Base-by-base conservation (phyloP, 768 basidiomycete species). In the Gautieria morchelliformis region DNA sequence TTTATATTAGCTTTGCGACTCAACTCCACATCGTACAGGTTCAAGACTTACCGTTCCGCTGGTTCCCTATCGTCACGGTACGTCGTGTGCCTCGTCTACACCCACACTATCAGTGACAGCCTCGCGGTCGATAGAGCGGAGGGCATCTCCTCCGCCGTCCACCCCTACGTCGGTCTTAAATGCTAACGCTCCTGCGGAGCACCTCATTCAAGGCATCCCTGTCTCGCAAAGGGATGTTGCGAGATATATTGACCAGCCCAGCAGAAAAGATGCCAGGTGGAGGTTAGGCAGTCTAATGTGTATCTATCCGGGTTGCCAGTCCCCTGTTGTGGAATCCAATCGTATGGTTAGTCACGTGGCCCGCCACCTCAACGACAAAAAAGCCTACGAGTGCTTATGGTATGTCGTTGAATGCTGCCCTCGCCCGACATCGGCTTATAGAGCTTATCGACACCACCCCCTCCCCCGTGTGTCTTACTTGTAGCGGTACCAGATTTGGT, bases 401-500 rank as follows among this genome's bases (percentile, higher is more conserved):
- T 24, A 49, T 1, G 48, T 49, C 5, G 3, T 17, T 33, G 22
- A 22, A 27, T 15, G 24, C 1, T 33, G 7, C 4, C 27, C 24
- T 27, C 4, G 27, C 48, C 24, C 32, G 27, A 22, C 42, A 44
- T 44, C n/a, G 42, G 20, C 42, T 46, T 46, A 19, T 27, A 27
- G 45, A 33, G 24, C 27, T 27, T 49, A 5, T n/a, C n/a, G n/a
- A n/a, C n/a, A n/a, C n/a, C n/a, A n/a, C n/a, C n/a, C n/a, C n/a
- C n/a, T n/a, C n/a, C 48, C 15, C 24, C 32, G 20, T n/a, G 24
- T n/a, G 10, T 10, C n/a, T n/a, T 8, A 10, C 48, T 17, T 49
- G 32, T 33, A 55, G 53, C 20, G 53, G 53, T 30, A 33, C 42
- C n/a, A 44, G 17, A 15, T 55, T 55, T 46, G 53, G 53, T 5